phyloP scores from a whole-genome alignment of 2,329 filamentous ascomycete species.

The Daldinia sp. region DNA sequence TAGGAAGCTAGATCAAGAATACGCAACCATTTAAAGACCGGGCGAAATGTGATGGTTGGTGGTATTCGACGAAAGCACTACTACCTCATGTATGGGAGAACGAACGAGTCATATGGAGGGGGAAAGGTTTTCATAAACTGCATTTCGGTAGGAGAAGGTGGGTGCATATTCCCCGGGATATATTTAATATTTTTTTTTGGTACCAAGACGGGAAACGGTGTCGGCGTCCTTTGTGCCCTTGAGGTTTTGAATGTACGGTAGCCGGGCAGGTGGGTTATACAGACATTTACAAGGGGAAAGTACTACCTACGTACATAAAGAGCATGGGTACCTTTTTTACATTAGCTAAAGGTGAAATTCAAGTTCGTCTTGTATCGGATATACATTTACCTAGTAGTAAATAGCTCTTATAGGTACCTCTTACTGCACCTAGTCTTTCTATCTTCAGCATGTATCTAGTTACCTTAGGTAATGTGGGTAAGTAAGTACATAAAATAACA shows the following conservation, averaged over 20 bases:
- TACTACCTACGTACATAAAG: constrained; percentile 1
- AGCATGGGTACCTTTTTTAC: constrained; percentile 2
- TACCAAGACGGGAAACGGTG: constrained; percentile 12
- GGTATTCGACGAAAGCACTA: constrained; percentile 25
- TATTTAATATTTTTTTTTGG: constrained; percentile 25
- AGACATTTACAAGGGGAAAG: background rate
- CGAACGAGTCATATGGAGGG: constrained; percentile 18
- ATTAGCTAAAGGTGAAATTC: background rate
- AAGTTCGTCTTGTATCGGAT: constrained; percentile 2
- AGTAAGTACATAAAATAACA: background rate
- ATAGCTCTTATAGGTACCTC: background rate
- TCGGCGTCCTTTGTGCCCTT: constrained; percentile 23
- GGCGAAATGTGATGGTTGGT: constrained; percentile 9
- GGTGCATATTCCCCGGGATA: constrained; percentile 24
- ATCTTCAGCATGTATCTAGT: background rate
- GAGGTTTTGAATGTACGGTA: constrained; percentile 21
- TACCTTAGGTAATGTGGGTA: background rate
- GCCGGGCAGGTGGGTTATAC: constrained; percentile 14
- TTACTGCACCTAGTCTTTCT: background rate
- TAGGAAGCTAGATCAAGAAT: constrained; percentile 7
- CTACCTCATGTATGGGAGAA: constrained; percentile 28
- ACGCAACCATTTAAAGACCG: constrained; percentile 23
- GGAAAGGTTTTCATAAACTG: constrained; percentile 27
- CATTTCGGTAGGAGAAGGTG: constrained; percentile 28
- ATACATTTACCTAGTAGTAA: background rate